Conservation (phyloP, 768 basidiomycete genomes). For the Phylloporus sp. region DNA sequence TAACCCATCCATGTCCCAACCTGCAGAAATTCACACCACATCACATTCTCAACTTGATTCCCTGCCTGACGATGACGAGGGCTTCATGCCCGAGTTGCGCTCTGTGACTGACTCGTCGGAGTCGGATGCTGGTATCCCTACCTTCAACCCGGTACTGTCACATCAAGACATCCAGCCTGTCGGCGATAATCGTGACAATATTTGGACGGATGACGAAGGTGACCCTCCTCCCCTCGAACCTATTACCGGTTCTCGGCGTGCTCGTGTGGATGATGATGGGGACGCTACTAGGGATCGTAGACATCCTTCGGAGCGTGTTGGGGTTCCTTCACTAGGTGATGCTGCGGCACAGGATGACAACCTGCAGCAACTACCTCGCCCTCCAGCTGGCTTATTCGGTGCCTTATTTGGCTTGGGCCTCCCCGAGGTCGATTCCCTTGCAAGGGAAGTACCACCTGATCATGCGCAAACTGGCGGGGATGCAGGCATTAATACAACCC, state of each 20-base stretch:
- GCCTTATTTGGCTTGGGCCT: slow-evolving; percentile 23
- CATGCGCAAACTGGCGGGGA: slow-evolving; percentile 28
- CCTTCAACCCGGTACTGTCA: slow-evolving; percentile 29
- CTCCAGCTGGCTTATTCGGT: slow-evolving; percentile 21
- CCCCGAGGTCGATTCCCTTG: slow-evolving; percentile 9
- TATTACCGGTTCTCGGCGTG: slow-evolving; percentile 39
- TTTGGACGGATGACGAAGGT: slow-evolving; percentile 29
- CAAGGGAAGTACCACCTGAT: slow-evolving; percentile 17
- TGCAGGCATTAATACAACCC: slow-evolving; percentile 19
- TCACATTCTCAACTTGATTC: background rate
- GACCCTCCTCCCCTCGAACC: slow-evolving; percentile 31
- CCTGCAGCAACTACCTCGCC: slow-evolving; percentile 17
- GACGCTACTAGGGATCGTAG: slow-evolving; percentile 59
- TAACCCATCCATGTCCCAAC: background rate
- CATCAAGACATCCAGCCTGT: slow-evolving; percentile 17
- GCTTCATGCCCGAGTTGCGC: slow-evolving; percentile 40
- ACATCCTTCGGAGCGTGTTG: slow-evolving; percentile 58
- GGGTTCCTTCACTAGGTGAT: slow-evolving; percentile 19
- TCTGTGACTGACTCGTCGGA: slow-evolving; percentile 37
- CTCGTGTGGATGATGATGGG: slow-evolving; percentile 57
- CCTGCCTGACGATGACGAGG: slow-evolving; percentile 29
- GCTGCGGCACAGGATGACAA: slow-evolving; percentile 22
- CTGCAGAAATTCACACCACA: slow-evolving; percentile 7
- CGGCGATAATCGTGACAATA: slow-evolving; percentile 28
- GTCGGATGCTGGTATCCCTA: slow-evolving; percentile 28